Conservation (phyloP, 371 early-diverging fungal genomes). For the Rhizomucor pusillus region DNA sequence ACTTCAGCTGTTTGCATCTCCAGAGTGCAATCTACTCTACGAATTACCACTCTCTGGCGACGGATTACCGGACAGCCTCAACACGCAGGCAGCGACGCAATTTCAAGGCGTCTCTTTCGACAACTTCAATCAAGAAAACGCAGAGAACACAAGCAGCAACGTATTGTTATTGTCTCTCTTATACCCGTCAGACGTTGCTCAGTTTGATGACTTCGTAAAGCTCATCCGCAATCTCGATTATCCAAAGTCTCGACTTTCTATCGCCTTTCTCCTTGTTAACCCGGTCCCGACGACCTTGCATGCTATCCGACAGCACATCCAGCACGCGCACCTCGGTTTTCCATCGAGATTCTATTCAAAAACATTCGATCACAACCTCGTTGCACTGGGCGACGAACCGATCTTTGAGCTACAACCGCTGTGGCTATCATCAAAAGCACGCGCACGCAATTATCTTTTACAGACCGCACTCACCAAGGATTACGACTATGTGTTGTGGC, state of each 20-base stretch:
- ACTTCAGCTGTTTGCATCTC: too few relatives aligned
- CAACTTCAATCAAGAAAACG: too few relatives aligned
- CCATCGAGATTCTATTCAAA: constrained; percentile 27
- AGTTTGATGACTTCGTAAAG: constrained; percentile 11
- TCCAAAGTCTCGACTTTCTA: constrained; percentile 7
- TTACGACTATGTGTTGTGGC: constrained; percentile 55
- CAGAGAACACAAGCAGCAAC: too few relatives aligned
- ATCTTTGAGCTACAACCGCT: constrained; percentile 41
- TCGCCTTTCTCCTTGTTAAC: constrained; percentile 15
- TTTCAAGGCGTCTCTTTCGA: too few relatives aligned
- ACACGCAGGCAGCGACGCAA: too few relatives aligned
- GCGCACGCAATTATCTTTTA: constrained; percentile 51
- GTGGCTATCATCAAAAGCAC: constrained; percentile 47
- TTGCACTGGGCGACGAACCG: constrained; percentile 21
- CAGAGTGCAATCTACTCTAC: too few relatives aligned
- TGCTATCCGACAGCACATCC: constrained; percentile 13
- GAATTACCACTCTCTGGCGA: too few relatives aligned
- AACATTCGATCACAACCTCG: constrained; percentile 19
- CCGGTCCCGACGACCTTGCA: constrained; percentile 15
- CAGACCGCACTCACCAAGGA: constrained; percentile 44
- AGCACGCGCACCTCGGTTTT: constrained; percentile 11
- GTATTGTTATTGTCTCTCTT: not conserved
- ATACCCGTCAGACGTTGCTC: constrained; percentile 5
- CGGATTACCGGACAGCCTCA: too few relatives aligned
- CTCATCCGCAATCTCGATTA: constrained; percentile 2